Evolutionary conservation across 1,284 basidiomycete genomes (phyloP), one percentile per base, ranked within the genome.

Genomic region (Puccinia hordei): DNA sequence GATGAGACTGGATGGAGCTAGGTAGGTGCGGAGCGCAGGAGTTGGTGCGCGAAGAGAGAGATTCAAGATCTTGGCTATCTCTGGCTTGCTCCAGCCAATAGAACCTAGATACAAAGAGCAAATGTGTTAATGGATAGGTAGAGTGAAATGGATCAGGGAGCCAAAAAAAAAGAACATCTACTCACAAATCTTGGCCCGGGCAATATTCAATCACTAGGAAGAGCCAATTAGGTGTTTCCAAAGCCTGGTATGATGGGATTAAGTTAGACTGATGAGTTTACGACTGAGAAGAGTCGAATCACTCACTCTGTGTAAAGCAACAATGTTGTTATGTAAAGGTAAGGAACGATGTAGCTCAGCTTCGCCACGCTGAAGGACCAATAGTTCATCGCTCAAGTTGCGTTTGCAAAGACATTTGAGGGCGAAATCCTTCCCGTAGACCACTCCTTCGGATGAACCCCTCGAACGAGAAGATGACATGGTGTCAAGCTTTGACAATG

Each of bases 351-450:
- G 96, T 82, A 99, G 93, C 65, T 91, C 93, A 68, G 95, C 95
- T 90, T 93, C 83, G 81, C 71, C 81, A 53, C 57, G 74, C 59
- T 66, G 75, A 74, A 65, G 81, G 27, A 73, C 90, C 84, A 95
- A 88, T 82, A 92, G 91, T 80, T 95, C 93, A 83, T 91, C 89
- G 86, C 93, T 91, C 82, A 96, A 90, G 87, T 96, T 92, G 73
- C 91, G 92, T 86, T 96, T 98, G 85, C 93, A 95, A 81, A 99
- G 88, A 86, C 94, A 94, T 88, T 99, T 99, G 87, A 99, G 90
- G 24, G 96, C 95, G 85, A 92, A 99, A 85, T 98, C 91, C 81
- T 92, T 89, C 41, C 93, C 93, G 83, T 95, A 93, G 13, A 81
- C 44, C 22, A 81, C 59, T 17, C 46, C 46, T 22, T 61, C 35